Conservation (phyloP, 768 basidiomycete genomes). For the Xerocomellus amylosporus region DNA sequence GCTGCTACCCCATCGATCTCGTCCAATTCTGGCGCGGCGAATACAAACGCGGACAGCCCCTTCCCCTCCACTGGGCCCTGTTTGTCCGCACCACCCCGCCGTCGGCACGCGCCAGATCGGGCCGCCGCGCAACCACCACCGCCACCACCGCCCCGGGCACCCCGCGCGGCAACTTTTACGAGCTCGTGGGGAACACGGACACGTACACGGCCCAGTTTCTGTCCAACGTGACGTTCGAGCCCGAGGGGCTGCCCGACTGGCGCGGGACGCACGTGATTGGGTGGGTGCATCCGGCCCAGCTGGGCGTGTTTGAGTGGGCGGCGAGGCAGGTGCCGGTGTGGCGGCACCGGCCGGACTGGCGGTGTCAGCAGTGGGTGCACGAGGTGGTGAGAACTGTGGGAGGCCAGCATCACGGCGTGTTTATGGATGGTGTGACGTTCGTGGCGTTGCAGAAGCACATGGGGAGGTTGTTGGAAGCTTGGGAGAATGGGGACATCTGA, state of each 20-base stretch:
- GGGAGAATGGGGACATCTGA: slow-evolving; percentile 30
- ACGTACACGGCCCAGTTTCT: slow-evolving; percentile 22
- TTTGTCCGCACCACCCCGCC: slow-evolving; percentile 23
- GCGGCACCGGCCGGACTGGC: slow-evolving; percentile 22
- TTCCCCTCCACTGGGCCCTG: slow-evolving; percentile 30
- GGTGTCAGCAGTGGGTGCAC: slow-evolving; percentile 28
- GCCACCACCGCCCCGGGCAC: too few species aligned
- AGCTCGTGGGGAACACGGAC: slow-evolving; percentile 25
- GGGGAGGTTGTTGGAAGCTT: slow-evolving; percentile 28
- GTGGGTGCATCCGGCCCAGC: slow-evolving; percentile 11
- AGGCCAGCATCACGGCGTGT: slow-evolving; percentile 5
- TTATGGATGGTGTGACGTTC: slow-evolving; percentile 12
- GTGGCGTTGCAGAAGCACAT: slow-evolving; percentile 24
- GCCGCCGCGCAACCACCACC: not conserved
- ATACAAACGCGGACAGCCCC: slow-evolving; percentile 4
- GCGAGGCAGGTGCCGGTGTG: slow-evolving; percentile 16
- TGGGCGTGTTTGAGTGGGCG: slow-evolving; percentile 17
- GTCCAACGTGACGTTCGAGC: slow-evolving; percentile 2
- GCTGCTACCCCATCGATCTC: slow-evolving; percentile 25
- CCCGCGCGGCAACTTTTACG: slow-evolving; percentile 26
- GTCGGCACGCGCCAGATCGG: not conserved
- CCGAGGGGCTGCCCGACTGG: slow-evolving; percentile 19
- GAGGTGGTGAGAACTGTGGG: slow-evolving; percentile 17
- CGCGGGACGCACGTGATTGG: slow-evolving; percentile 27
- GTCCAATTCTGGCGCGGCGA: slow-evolving; percentile 31